phyloP scores from a whole-genome alignment of 805 yeast species.

The Tetrapisispora nanseiensis region DNA sequence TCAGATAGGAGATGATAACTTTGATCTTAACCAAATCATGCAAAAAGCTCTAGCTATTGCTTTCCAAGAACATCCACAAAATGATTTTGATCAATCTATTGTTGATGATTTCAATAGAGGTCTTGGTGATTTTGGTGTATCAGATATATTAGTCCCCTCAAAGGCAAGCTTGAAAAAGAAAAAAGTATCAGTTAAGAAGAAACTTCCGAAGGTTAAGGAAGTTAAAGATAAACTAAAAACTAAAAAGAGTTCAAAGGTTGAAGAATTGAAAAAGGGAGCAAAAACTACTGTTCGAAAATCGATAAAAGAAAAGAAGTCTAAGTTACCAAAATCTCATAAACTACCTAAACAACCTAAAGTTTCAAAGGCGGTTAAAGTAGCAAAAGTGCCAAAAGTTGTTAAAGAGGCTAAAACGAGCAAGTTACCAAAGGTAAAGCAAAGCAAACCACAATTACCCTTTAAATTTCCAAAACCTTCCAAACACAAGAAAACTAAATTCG shows the following conservation, averaged over 20 bases:
- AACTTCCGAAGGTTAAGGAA: background rate
- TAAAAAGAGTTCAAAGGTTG: conserved; percentile 2
- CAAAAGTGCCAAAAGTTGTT: background rate
- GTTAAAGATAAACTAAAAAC: background rate
- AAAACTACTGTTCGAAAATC: background rate
- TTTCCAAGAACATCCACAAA: conserved; percentile 38
- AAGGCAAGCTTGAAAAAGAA: conserved; percentile 11
- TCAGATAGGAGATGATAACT: conserved; percentile 32
- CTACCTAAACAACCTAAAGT: no score
- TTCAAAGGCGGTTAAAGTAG: background rate
- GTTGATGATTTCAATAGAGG: conserved; percentile 25
- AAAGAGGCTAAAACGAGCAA: background rate
- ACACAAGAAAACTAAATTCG: conserved; percentile 11
- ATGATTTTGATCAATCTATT: conserved; percentile 13
- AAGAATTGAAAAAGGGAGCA: background rate
- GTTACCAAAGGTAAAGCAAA: background rate
- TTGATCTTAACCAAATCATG: conserved; percentile 63
- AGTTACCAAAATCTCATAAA: background rate
- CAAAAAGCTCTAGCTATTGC: conserved; percentile 74
- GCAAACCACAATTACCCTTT: background rate
- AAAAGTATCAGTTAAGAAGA: conserved; percentile 4
- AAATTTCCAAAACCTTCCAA: conserved; percentile 7
- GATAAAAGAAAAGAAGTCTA: background rate
- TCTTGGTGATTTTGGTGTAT: conserved; percentile 16
- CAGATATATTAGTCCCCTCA: conserved; percentile 10